phyloP scores from a whole-genome alignment of 2,329 filamentous ascomycete species.

The Penicillium carneum region DNA sequence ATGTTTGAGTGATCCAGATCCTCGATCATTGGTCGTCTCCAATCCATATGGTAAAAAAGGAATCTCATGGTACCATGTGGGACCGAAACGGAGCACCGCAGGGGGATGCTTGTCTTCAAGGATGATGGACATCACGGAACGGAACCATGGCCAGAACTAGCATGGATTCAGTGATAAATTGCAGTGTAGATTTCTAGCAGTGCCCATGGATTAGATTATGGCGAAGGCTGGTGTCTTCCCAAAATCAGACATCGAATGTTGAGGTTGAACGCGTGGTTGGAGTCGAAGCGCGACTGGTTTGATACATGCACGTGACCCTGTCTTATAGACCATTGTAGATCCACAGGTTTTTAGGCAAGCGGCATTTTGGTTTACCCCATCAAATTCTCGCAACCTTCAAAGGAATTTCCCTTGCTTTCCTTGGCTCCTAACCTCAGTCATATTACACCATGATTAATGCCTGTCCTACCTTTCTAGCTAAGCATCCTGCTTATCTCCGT shows the following conservation, averaged over 20 bases:
- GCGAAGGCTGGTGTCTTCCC: not conserved
- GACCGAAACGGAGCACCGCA: slow-evolving; percentile 30
- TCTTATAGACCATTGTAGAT: not conserved
- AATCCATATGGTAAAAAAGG: slow-evolving; percentile 44
- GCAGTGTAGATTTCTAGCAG: not conserved
- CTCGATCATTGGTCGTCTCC: slow-evolving; percentile 35
- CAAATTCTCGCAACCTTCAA: not conserved
- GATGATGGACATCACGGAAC: slow-evolving; percentile 17
- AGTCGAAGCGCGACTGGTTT: slow-evolving; percentile 1
- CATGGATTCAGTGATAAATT: not conserved
- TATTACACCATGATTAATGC: not conserved
- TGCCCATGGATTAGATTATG: not conserved
- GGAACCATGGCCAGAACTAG: not conserved
- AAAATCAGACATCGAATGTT: not conserved
- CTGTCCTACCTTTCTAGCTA: not conserved
- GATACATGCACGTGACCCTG: slow-evolving; percentile 11
- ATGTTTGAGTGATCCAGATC: slow-evolving; percentile 46
- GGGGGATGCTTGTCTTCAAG: slow-evolving; percentile 23
- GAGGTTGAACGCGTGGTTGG: not conserved
- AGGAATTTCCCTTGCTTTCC: not conserved
- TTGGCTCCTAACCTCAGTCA: not conserved
- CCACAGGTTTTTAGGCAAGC: not conserved
- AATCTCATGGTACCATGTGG: slow-evolving; percentile 50
- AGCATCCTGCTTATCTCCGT: not conserved
- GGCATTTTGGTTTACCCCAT: not conserved